Evolutionary conservation across 768 basidiomycete genomes (phyloP).

Genomic region (Boletus huronensis): DNA sequence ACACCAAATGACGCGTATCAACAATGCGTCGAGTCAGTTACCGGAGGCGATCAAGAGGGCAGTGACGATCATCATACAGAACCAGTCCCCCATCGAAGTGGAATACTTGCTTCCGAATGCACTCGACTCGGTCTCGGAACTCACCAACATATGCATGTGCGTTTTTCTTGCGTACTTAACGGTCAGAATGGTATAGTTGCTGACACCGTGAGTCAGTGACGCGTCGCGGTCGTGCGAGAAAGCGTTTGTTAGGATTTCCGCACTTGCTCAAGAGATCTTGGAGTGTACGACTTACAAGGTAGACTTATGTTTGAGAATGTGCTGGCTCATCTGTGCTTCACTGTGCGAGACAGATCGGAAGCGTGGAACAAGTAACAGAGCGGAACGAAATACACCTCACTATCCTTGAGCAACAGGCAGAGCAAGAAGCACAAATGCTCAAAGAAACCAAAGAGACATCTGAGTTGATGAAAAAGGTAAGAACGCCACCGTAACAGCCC

Average conservation of each 20-base stretch:
- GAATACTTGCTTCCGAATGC: constrained; percentile 16
- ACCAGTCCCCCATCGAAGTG: constrained; percentile 7
- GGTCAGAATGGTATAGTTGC: not conserved
- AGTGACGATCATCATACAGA: constrained; percentile 13
- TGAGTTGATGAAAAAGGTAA: constrained; percentile 18
- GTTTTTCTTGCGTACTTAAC: not conserved
- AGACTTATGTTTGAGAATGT: not conserved
- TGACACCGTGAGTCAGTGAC: constrained; percentile 2
- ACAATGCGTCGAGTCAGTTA: constrained; percentile 17
- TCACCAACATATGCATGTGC: constrained; percentile 17
- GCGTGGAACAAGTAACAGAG: constrained; percentile 8
- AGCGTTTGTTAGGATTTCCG: constrained; percentile 14
- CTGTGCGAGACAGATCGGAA: constrained; percentile 5
- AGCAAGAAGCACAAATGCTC: constrained; percentile 12
- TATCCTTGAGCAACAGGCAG: constrained; percentile 12
- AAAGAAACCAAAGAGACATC: constrained; percentile 15
- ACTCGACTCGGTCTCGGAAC: constrained; percentile 18
- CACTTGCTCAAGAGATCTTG: constrained; percentile 18
- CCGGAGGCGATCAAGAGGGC: constrained; percentile 17
- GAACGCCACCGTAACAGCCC: too few species aligned
- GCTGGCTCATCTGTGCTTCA: not conserved
- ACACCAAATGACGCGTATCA: constrained; percentile 20
- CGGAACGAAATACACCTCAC: constrained; percentile 15
- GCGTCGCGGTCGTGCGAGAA: constrained; percentile 15
- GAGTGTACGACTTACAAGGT: constrained; percentile 21